These are phyloP conservation scores for Fusarium caatingaense DNA, from an alignment of 2,329 filamentous ascomycete species.

Conservation along the genomic window DNA sequence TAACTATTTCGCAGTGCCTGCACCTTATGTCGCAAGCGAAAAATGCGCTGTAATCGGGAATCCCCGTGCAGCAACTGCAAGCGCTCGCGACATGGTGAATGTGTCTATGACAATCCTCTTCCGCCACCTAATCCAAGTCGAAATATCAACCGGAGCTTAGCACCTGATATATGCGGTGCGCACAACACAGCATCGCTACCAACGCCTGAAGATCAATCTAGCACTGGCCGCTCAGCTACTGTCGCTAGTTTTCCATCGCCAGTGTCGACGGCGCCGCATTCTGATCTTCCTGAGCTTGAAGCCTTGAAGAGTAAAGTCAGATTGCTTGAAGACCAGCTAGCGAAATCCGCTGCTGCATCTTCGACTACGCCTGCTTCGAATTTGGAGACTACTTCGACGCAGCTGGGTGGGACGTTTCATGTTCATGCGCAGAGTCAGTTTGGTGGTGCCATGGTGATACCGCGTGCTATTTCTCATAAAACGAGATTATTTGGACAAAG, in stretches of 20 bases:
- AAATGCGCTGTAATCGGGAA: conserved; percentile 57
- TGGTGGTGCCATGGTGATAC: conserved; percentile 48
- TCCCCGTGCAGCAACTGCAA: conserved; percentile 57
- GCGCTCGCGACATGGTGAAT: conserved; percentile 51
- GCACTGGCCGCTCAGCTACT: not conserved
- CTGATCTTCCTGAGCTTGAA: conserved; percentile 29
- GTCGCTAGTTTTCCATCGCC: not conserved
- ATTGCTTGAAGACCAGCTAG: conserved; percentile 29
- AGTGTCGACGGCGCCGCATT: not conserved
- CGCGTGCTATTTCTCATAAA: conserved; percentile 64
- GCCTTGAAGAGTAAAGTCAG: conserved; percentile 22
- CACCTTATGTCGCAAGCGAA: conserved; percentile 56
- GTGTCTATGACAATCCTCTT: conserved; percentile 48
- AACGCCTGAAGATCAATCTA: conserved; percentile 9
- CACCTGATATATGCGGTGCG: fast-evolving
- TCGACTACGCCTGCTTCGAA: conserved; percentile 14
- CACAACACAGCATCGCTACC: not conserved
- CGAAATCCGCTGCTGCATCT: not conserved
- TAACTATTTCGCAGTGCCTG: conserved; percentile 51
- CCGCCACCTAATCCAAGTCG: not conserved
- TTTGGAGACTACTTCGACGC: conserved; percentile 50
- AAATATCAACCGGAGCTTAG: no score
- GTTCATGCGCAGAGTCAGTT: conserved; percentile 51
- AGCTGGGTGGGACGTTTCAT: conserved; percentile 59
- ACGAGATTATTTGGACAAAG: conserved; percentile 67